Evolutionary conservation across 805 yeast genomes (phyloP).

Genomic region (Saccharomycopsis lassenensis): DNA sequence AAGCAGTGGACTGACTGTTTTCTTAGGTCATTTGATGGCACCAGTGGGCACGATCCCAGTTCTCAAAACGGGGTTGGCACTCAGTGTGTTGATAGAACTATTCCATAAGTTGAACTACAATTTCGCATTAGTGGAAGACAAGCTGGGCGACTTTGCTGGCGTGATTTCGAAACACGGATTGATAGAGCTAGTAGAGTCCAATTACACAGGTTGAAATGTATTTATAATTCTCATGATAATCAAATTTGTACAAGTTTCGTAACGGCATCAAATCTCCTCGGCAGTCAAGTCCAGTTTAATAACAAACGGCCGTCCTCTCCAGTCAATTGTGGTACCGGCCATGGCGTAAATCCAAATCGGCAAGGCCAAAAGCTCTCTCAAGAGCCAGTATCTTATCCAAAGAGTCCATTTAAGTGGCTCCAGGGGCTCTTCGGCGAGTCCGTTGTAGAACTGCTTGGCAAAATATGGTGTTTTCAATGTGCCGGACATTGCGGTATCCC

Average conservation of each 20-base stretch:
- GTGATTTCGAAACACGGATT: slow-evolving; percentile 20
- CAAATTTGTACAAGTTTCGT: not conserved
- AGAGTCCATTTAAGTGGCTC: too few relatives aligned
- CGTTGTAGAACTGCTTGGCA: slow-evolving; percentile 15
- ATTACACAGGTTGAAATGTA: slow-evolving; percentile 1
- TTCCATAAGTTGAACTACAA: slow-evolving; percentile 24
- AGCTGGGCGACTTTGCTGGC: slow-evolving; percentile 14
- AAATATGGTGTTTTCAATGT: slow-evolving; percentile 8
- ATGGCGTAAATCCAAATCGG: slow-evolving; percentile 81
- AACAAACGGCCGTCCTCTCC: slow-evolving; percentile 69
- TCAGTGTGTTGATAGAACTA: slow-evolving; percentile 23
- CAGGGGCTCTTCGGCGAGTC: slow-evolving; percentile 2
- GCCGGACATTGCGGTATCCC: slow-evolving; percentile 11
- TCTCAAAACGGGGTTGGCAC: slow-evolving; percentile 14
- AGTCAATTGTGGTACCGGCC: slow-evolving; percentile 63
- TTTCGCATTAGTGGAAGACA: slow-evolving; percentile 19
- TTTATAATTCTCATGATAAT: not conserved
- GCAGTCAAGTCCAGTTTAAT: slow-evolving; percentile 71
- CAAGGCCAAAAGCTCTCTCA: slow-evolving; percentile 63
- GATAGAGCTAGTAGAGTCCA: slow-evolving; percentile 13
- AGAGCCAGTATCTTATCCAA: slow-evolving; percentile 52
- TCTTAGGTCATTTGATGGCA: slow-evolving; percentile 13
- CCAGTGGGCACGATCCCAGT: slow-evolving; percentile 10
- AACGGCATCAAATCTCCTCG: slow-evolving; percentile 37
- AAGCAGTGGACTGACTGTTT: not conserved